Percentiles rank a stretch among this genome's conserved stretches.
phyloP scores from a whole-genome alignment of 495 filamentous ascomycete species.

The Xylaria scruposa region DNA sequence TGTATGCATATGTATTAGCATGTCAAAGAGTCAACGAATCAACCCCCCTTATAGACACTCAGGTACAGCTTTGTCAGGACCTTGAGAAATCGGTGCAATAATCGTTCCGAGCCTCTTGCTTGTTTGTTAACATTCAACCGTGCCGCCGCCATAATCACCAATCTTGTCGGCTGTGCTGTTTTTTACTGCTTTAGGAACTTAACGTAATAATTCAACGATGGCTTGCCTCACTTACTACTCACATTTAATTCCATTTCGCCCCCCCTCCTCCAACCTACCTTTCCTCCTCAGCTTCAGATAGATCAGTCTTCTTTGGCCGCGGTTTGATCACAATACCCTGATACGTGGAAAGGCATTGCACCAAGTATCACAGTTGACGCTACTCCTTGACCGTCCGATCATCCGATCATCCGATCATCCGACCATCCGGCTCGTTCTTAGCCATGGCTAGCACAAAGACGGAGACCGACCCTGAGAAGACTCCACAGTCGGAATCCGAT shows the following conservation, averaged over 20 bases:
- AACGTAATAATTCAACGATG: background rate
- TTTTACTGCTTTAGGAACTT: background rate
- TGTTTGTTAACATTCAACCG: background rate
- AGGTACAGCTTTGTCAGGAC: slow-evolving; percentile 1
- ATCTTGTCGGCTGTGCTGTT: background rate
- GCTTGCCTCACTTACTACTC: background rate
- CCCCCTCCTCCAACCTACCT: background rate
- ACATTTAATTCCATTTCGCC: background rate
- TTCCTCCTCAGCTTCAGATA: background rate
- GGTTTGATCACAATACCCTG: background rate
- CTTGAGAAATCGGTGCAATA: background rate
- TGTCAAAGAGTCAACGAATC: too few relatives aligned
- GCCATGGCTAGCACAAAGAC: background rate
- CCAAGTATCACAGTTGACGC: background rate
- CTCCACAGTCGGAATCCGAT: background rate
- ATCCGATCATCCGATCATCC: background rate
- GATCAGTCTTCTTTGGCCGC: background rate
- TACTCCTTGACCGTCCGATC: background rate
- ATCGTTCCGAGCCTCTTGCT: background rate
- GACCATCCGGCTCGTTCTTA: background rate
- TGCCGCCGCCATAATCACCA: background rate
- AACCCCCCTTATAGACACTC: background rate
- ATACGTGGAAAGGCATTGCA: background rate
- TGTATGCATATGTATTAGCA: too few relatives aligned
- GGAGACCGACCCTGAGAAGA: background rate